A percentile compares a stretch with the other conserved stretches of the same genome.
Conservation (phyloP, 1,284 basidiomycete genomes). For the Rhodotorula sp. region DNA sequence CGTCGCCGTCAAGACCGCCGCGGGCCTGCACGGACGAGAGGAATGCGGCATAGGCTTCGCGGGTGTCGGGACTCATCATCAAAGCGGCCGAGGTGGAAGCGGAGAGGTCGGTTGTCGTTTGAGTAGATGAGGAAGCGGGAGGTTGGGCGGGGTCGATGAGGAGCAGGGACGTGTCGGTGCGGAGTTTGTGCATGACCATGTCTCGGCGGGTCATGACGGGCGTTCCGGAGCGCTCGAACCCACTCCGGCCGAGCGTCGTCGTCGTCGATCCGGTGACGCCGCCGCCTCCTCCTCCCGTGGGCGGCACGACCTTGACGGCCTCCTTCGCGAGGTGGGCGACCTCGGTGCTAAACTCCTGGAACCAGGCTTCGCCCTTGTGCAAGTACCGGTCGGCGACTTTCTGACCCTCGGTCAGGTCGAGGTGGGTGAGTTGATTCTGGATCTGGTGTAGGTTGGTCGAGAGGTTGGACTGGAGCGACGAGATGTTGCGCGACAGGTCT, state of each 20-base stretch:
- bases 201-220: constrained; percentile 65
- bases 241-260: constrained; percentile 19
- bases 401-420: constrained; percentile 33
- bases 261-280: constrained; percentile 28
- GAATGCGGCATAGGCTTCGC: constrained; percentile 62
- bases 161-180: constrained; percentile 70
- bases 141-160: constrained; percentile 65
- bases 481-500: constrained; percentile 23
- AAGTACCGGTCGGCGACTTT: constrained; percentile 40
- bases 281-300: constrained; percentile 47
- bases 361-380: constrained; percentile 42
- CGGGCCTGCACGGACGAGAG: constrained; percentile 38
- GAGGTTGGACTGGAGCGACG: constrained; percentile 24
- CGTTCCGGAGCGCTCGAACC: constrained; percentile 25
- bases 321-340: constrained; percentile 55
- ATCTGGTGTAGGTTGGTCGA: constrained; percentile 32
- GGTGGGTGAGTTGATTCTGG: constrained; percentile 35
- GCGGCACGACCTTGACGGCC: constrained; percentile 84
- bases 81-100: neutral
- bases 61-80: constrained; percentile 47
- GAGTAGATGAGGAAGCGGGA: constrained; percentile 1
- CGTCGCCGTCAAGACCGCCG: constrained; percentile 30
- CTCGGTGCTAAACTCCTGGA: constrained; percentile 37
- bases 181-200: constrained; percentile 68
- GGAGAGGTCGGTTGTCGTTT: constrained; percentile 10